phyloP scores from a whole-genome alignment of 2,329 filamentous ascomycete genomes.

The Epichloe elymi region DNA sequence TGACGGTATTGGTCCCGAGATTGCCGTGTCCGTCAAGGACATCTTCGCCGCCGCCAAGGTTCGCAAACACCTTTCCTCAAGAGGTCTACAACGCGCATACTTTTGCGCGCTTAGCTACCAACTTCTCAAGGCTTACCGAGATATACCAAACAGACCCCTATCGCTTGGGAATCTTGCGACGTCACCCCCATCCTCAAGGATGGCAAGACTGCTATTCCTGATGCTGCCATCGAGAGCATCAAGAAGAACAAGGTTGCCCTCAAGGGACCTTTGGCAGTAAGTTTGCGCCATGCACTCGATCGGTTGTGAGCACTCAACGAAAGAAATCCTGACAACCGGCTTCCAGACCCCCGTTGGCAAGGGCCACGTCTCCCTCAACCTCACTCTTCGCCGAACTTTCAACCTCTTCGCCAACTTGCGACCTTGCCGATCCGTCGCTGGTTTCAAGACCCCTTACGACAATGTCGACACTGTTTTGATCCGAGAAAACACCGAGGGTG shows the following conservation, averaged over 20 bases:
- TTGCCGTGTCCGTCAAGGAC: slow-evolving; percentile 94
- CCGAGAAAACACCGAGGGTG: slow-evolving; percentile 98
- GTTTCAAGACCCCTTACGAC: slow-evolving; percentile 98
- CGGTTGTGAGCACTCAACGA: neutral
- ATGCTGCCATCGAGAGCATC: slow-evolving; percentile 86
- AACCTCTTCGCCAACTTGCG: slow-evolving; percentile 99
- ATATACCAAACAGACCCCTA: slow-evolving; percentile 52
- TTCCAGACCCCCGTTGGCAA: slow-evolving; percentile 83
- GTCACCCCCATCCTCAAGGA: slow-evolving; percentile 89
- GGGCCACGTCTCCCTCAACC: slow-evolving; percentile 96
- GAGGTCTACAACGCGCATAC: neutral
- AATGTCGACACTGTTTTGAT: slow-evolving; percentile 94
- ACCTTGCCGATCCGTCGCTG: slow-evolving; percentile 90
- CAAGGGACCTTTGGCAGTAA: slow-evolving; percentile 90
- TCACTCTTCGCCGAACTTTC: slow-evolving; percentile 96
- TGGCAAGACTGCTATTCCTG: slow-evolving; percentile 89
- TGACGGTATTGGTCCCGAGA: slow-evolving; percentile 97
- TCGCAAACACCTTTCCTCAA: slow-evolving; percentile 14
- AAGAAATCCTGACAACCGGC: neutral
- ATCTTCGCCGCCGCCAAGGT: slow-evolving; percentile 95
- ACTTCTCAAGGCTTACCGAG: neutral
- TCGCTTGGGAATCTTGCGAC: slow-evolving; percentile 95
- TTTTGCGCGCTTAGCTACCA: neutral
- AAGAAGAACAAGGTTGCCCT: slow-evolving; percentile 92
- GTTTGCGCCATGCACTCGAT: slow-evolving; percentile 15